Conservation (phyloP, 371 early-diverging fungal genomes). For the Cladochytrium tenue region DNA sequence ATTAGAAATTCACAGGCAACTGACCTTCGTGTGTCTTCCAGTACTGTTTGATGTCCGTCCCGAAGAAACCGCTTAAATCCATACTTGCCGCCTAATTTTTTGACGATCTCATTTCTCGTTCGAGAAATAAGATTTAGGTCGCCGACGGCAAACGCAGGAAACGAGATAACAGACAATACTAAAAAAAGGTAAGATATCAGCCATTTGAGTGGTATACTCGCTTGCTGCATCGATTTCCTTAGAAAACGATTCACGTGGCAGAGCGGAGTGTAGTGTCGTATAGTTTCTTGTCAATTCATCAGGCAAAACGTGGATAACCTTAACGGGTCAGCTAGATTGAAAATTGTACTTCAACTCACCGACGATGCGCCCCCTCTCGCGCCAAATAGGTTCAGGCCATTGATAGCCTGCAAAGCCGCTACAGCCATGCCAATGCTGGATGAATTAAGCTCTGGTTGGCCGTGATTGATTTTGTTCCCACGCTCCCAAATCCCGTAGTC, state of each 20-base stretch:
- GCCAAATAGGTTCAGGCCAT: conserved; percentile 85
- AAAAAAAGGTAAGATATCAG: no score
- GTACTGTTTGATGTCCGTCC: conserved; percentile 85
- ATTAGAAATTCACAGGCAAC: neutral
- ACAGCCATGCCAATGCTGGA: conserved; percentile 89
- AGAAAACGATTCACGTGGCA: conserved; percentile 87
- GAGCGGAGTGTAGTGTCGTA: conserved; percentile 75
- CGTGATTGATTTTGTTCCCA: conserved; percentile 88
- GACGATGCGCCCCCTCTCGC: conserved; percentile 77
- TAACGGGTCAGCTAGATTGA: neutral
- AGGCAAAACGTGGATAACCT: conserved; percentile 81
- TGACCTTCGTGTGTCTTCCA: conserved; percentile 69
- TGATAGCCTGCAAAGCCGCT: conserved; percentile 84
- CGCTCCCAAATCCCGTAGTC: conserved; percentile 92
- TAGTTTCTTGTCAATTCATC: conserved; percentile 86
- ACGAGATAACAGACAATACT: conserved; percentile 81
- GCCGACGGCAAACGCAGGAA: conserved; percentile 85
- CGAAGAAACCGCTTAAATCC: conserved; percentile 87
- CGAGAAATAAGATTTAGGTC: conserved; percentile 66
- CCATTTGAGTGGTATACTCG: neutral
- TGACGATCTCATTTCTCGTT: conserved; percentile 75
- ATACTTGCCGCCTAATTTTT: conserved; percentile 80
- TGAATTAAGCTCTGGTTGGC: conserved; percentile 82
- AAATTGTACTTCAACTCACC: conserved; percentile 40
- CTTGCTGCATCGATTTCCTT: conserved; percentile 87